Evolutionary conservation across 108 stramenopile genomes (phyloP).

Genomic region (Fragilariopsis cylindrus): DNA sequence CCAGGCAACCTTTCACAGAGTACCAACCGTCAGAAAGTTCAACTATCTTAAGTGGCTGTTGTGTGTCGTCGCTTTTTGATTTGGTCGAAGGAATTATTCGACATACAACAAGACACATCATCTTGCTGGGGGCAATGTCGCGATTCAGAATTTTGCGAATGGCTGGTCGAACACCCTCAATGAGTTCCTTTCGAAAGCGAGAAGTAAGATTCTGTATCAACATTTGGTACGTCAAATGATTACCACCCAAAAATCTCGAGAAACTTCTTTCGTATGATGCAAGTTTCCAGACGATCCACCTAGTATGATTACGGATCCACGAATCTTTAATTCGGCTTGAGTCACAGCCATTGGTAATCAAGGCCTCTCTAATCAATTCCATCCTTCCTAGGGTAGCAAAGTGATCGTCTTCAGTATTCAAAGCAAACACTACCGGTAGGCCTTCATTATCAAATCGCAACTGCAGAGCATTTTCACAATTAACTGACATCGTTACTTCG

Average conservation of each 20-base stretch:
- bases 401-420: constrained; percentile 2
- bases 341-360: constrained; percentile 55
- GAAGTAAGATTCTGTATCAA: constrained; percentile 52
- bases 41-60: constrained; percentile 14
- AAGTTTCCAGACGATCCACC: constrained; percentile 84
- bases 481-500: constrained; percentile 37
- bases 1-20: constrained; percentile 58
- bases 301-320: constrained; percentile 77
- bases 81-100: constrained; percentile 34
- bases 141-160: constrained; percentile 76
- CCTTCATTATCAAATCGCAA: constrained; percentile 50
- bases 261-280: constrained; percentile 77
- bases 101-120: constrained; percentile 67
- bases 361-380: constrained; percentile 35
- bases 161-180: constrained; percentile 53
- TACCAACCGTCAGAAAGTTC: constrained; percentile 90
- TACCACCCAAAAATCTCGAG: constrained; percentile 43
- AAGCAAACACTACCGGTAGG: constrained; percentile 25
- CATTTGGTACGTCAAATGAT: constrained; percentile 58
- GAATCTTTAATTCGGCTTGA: constrained; percentile 37
- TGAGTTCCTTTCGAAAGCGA: constrained; percentile 72
- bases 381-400: constrained; percentile 26
- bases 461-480: constrained; percentile 50
- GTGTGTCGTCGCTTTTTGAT: constrained; percentile 17
- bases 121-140: constrained; percentile 53